Evolutionary conservation across 2,329 filamentous ascomycete genomes (phyloP).

Genomic region (Fusarium goolgardi): DNA sequence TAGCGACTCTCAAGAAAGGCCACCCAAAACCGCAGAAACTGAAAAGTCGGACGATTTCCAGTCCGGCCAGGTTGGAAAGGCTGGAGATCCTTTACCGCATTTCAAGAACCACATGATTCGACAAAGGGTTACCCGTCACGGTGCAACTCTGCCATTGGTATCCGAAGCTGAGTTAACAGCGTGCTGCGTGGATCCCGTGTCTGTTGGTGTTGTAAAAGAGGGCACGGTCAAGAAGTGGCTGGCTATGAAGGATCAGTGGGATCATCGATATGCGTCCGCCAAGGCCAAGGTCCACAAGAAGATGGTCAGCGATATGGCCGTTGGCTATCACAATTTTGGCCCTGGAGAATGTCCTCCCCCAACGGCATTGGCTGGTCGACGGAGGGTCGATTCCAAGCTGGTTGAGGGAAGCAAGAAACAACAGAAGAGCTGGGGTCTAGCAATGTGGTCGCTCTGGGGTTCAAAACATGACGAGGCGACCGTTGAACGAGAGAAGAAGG

Average conservation of each 20-base stretch:
- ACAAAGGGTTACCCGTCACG: conserved; percentile 84
- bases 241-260: conserved; percentile 76
- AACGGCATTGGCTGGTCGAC: conserved; percentile 81
- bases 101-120: conserved; percentile 93
- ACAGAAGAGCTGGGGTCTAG: conserved; percentile 78
- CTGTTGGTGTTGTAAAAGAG: conserved; percentile 83
- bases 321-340: conserved; percentile 77
- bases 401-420: conserved; percentile 61
- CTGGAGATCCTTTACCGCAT: conserved; percentile 82
- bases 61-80: conserved; percentile 74
- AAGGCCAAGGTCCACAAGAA: conserved; percentile 79
- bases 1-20: conserved; percentile 41
- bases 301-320: conserved; percentile 76
- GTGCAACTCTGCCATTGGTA: conserved; percentile 75
- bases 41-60: conserved; percentile 37
- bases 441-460: conserved; percentile 88
- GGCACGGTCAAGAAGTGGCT: conserved; percentile 88
- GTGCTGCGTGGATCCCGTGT: conserved; percentile 70
- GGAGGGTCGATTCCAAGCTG: conserved; percentile 60
- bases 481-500: conserved; percentile 68
- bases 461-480: conserved; percentile 87
- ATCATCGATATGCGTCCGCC: conserved; percentile 75
- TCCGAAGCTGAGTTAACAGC: conserved; percentile 72
- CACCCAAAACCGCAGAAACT: conserved; percentile 35
- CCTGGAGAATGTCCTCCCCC: conserved; percentile 83